Base-by-base conservation (phyloP, 495 filamentous ascomycete species). In the Platismatia glauca region DNA sequence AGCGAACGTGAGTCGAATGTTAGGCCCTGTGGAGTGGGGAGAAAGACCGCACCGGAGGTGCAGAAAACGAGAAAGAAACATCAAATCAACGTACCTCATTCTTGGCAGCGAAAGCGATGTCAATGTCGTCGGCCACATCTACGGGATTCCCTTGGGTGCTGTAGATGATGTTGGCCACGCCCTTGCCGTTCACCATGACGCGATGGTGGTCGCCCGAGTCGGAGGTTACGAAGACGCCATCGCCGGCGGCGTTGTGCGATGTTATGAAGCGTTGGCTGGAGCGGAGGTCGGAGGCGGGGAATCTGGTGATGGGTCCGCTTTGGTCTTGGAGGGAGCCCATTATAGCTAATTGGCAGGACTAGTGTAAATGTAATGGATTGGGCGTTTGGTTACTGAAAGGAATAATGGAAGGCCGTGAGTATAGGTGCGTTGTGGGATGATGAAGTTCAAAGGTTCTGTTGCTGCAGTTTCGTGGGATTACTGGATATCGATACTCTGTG, bases 81-180 rank as follows among this genome's bases (percentile, higher is more conserved):
- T n/a, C n/a, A n/a, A n/a, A n/a, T n/a, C n/a, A n/a, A n/a, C n/a
- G 7, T 58, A 68, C 69, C 59, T 68, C 67, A 13, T 65, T 60
- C 50, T 62, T 66, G 3, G 61, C 65, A 65, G 82, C 77, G 24
- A 62, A 69, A 7, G 70, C 67, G 34, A 84, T 63, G 72, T 85
- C 83, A 8, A 72, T 72, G 63, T 84, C 79, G 39, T 57, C 64
- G 71, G 75, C 80, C 43, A 86, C 68, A 53, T 81, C 70, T 0
- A 77, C 71, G 29, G 41, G 41, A 13, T 11, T n/a, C 6, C 44
- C 59, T 16, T 27, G 7, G 7, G n/a, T 27, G 13, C 20, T 33
- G 59, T 76, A 77, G 43, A 70, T 64, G 24, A 77, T 70, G 60
- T 68, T 67, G 60, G 64, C 65, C 35, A 60, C 55, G 50, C 57